Percentiles rank a stretch among this genome's conserved stretches.
Conservation (phyloP, 345 rosid species). For the Rhodamnia argentea region DNA sequence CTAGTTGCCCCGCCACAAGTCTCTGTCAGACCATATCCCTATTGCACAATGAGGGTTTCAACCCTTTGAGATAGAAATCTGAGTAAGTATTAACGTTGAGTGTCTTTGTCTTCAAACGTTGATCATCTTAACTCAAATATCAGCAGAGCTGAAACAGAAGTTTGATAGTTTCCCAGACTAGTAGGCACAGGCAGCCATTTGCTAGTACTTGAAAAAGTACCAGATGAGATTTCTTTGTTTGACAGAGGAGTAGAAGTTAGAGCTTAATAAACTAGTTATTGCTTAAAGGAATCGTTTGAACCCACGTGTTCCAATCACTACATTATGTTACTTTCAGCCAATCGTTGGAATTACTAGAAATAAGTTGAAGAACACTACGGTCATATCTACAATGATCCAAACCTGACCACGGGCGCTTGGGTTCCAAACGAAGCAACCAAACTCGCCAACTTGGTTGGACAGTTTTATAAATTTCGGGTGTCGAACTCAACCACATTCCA, state of each 20-base stretch:
- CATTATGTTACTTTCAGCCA: neutral
- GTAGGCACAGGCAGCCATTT: neutral
- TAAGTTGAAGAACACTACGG: neutral
- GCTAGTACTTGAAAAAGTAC: neutral
- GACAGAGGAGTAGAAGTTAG: neutral
- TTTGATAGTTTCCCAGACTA: neutral
- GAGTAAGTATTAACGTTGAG: neutral
- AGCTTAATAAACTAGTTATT: neutral
- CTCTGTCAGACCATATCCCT: slow-evolving; percentile 99
- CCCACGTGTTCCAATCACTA: neutral
- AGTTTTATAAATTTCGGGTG: neutral
- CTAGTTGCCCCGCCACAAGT: slow-evolving; percentile 50
- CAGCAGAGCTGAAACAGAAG: neutral
- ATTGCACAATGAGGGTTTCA: neutral
- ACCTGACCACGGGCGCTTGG: neutral
- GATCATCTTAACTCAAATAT: neutral
- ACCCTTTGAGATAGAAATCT: neutral
- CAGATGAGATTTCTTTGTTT: neutral
- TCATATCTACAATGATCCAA: neutral
- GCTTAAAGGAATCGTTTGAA: neutral
- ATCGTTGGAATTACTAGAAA: neutral
- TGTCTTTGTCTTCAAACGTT: too few species aligned
- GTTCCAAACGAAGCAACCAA: neutral
- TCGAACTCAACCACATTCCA: neutral
- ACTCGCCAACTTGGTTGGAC: neutral